Evolutionary conservation across 257 asterid genomes (phyloP), one percentile per base, ranked within the genome.

Genomic region (Solanum tacnaense): DNA sequence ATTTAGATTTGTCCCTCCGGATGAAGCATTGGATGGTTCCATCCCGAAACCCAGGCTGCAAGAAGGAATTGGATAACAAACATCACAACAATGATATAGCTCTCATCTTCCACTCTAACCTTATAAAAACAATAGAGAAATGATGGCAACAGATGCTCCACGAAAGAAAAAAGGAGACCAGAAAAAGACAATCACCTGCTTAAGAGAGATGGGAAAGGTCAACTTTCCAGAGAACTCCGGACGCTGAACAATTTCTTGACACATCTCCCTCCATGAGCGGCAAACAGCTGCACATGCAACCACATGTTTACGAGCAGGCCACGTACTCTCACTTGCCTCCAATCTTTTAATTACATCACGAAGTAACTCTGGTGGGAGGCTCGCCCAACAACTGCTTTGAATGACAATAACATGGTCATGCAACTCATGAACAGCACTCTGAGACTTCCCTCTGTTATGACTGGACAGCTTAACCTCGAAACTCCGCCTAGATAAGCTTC

Each of bases 281-380:
- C 99, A 96, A 86, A 96, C 99, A 44, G 95, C 92, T 36, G 96
- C 95, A 91, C 98, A 96, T 2, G 97, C 98, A 60, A 96, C 99
- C 11, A 96, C 92, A 71, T 95, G 93, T 91, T 92, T 95, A 71
- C 99, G 94, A 36, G 95, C 91, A 72, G 99, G 98, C 99, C 98
- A 96, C 13, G 95, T 88, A 88, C 93, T 92, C 94, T 95, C 99
- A 88, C 93, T 94, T 38, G 92, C 93, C 91, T 96, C 99, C 93
- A 96, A 84, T 91, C 98, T 94, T 87, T 91, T 92, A 46, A 95
- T 94, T 86, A 96, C 96, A 86, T 95, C 98, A 5, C 94, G 91
- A 29, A 96, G 97, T 72, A 96, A 90, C 90, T 96, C 99, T 3
- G 98, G 94, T 5, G 99, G 99, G 65, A 96, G 97, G 73, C 89